Evolutionary conservation across 169 alveolate species (phyloP), one percentile per base, ranked within the genome.

Genomic region (Hepatocystis sp.): DNA sequence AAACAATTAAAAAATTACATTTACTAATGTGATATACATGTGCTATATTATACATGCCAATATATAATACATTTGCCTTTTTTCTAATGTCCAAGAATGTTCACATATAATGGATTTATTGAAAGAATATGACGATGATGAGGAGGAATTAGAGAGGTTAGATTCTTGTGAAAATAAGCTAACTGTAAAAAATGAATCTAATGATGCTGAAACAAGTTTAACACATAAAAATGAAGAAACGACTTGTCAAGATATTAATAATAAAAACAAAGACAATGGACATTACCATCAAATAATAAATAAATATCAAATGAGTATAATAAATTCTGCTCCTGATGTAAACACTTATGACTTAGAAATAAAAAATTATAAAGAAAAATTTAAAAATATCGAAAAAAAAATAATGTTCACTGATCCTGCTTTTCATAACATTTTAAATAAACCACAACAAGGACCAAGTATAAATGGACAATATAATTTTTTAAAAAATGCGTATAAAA

Each of bases 301-400:
- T n/a, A n/a, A n/a, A n/a, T n/a, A n/a, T n/a, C n/a, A n/a, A n/a
- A n/a, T n/a, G n/a, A n/a, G n/a, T n/a, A n/a, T n/a, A 85, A 64
- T 92, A 76, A 36, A 92, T 84, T 42, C 94, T 91, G 84, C 96
- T 76, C 85, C 96, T 55, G 66, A 90, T 89, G 91, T 92, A 88
- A 36, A 91, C 66, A 91, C 84, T 21, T 60, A 34, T 46, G 89
- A 81, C 61, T 11, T 81, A 61, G 89, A 81, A 81, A 61, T 81
- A 81, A 81, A 81, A 63, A 61, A 64, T 63, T 81, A 81, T 46
- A 81, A 64, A 63, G 89, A 81, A 51, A 60, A 81, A 65, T 81
- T 47, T 52, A 30, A 81, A 52, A 81, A 81, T 61, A 81, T 81
- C 4, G 89, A 51, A 81, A 81, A 81, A 56, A 81, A 81, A 36